A percentile compares a stretch with the other conserved stretches of the same genome.
Conservation (phyloP, 768 basidiomycete species). For the Hericium erinaceus region DNA sequence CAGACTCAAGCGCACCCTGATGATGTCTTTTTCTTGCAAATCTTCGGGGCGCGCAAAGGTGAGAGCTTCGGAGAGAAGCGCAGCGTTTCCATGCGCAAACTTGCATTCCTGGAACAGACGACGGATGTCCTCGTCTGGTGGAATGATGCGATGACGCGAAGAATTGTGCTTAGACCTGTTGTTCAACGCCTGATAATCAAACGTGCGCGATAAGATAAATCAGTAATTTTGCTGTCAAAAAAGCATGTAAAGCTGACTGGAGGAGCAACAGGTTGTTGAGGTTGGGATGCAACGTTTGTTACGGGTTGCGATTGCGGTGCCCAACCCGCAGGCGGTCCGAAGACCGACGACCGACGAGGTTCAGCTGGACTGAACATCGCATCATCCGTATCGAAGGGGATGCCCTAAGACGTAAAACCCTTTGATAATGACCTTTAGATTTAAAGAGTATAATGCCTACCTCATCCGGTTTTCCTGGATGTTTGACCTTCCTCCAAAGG, state of each 20-base stretch:
- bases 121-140: slow-evolving; percentile 77
- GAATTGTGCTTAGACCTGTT: slow-evolving; percentile 15
- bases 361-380: slow-evolving; percentile 69
- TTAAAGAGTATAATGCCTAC: slow-evolving; percentile 26
- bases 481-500: slow-evolving; percentile 77
- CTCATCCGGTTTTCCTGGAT: slow-evolving; percentile 72
- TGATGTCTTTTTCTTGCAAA: slow-evolving; percentile 49
- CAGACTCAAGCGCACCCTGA: slow-evolving; percentile 40
- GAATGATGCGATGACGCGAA: slow-evolving; percentile 39
- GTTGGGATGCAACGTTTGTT: background rate
- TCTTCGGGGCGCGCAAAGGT: slow-evolving; percentile 63
- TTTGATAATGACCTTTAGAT: background rate
- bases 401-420: slow-evolving; percentile 33
- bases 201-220: background rate
- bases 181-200: slow-evolving; percentile 1
- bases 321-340: background rate
- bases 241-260: background rate
- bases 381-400: slow-evolving; percentile 72
- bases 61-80: slow-evolving; percentile 62
- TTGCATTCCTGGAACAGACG: slow-evolving; percentile 80
- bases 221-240: background rate
- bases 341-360: slow-evolving; percentile 29
- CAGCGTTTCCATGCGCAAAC: slow-evolving; percentile 75
- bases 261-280: slow-evolving; percentile 1
- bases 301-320: background rate